Percentiles rank a stretch among this genome's conserved stretches.
phyloP scores from a whole-genome alignment of 352 stramenopile genomes.

The Aphanomyces euteiches region DNA sequence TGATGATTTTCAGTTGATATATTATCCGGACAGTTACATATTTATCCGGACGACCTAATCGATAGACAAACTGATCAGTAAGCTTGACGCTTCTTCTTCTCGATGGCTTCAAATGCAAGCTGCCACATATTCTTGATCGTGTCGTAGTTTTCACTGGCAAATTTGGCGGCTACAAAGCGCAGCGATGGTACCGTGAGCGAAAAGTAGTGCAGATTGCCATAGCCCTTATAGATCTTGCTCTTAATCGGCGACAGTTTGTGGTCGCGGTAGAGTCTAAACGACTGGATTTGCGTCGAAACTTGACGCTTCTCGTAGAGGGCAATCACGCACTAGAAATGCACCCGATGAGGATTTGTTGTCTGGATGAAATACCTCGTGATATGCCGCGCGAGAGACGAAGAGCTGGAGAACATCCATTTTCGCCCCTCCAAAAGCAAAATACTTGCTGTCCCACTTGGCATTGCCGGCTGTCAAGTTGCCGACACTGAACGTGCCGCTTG shows the following conservation, averaged over 20 bases:
- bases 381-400: slow-evolving; percentile 75
- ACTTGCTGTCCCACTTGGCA: slow-evolving; percentile 69
- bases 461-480: slow-evolving; percentile 76
- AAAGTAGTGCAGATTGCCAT: slow-evolving; percentile 82
- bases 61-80: not conserved
- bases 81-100: slow-evolving; percentile 63
- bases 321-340: slow-evolving; percentile 57
- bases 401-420: slow-evolving; percentile 82
- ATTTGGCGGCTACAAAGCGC: slow-evolving; percentile 77
- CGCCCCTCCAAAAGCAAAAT: slow-evolving; percentile 74
- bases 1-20: no score
- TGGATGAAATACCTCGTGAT: slow-evolving; percentile 58
- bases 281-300: slow-evolving; percentile 80
- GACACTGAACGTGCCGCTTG: slow-evolving; percentile 78
- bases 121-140: slow-evolving; percentile 79
- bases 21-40: no score
- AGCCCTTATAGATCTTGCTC: slow-evolving; percentile 86
- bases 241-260: slow-evolving; percentile 85
- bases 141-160: slow-evolving; percentile 79
- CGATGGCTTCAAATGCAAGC: slow-evolving; percentile 73
- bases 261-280: slow-evolving; percentile 73
- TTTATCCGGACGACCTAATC: no score
- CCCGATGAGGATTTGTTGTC: not conserved
- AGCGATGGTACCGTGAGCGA: slow-evolving; percentile 74
- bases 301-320: slow-evolving; percentile 79